Conservation (phyloP, 805 yeast species). For the Zygotorulaspora chibaensis region DNA sequence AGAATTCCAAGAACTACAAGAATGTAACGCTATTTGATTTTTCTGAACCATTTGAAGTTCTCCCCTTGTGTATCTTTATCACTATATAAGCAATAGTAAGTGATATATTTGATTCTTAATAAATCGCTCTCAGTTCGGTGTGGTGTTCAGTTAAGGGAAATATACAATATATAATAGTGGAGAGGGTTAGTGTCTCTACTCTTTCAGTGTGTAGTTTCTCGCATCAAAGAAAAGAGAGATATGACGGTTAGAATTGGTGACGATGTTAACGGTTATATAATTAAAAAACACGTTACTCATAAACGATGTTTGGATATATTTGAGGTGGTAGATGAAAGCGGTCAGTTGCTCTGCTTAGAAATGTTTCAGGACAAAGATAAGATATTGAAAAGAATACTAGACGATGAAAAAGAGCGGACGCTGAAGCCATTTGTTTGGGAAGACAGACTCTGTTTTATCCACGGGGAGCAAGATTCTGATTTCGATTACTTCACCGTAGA, state of each 20-base stretch:
- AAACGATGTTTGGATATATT: slow-evolving; percentile 1
- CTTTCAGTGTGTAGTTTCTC: not conserved
- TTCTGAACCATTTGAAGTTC: no score
- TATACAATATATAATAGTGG: no score
- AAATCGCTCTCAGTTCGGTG: no score
- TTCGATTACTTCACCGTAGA: slow-evolving; percentile 4
- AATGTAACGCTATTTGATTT: no score
- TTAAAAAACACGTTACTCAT: slow-evolving; percentile 1
- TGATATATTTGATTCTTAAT: no score
- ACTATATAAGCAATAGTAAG: no score
- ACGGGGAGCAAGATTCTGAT: not conserved
- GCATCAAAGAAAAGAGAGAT: not conserved
- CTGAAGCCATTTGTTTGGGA: slow-evolving; percentile 3
- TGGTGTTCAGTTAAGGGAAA: no score
- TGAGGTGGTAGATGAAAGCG: slow-evolving; percentile 3
- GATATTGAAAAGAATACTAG: not conserved
- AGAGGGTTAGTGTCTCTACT: not conserved
- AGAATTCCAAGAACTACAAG: no score
- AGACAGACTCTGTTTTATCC: slow-evolving; percentile 1
- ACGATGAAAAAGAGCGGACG: not conserved
- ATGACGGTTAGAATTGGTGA: slow-evolving; percentile 3
- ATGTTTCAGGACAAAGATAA: not conserved
- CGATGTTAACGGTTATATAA: slow-evolving; percentile 2
- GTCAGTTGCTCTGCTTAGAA: slow-evolving; percentile 1
- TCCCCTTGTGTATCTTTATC: no score